phyloP scores from a whole-genome alignment of 2,329 filamentous ascomycete genomes.

The Monilinia polystroma region DNA sequence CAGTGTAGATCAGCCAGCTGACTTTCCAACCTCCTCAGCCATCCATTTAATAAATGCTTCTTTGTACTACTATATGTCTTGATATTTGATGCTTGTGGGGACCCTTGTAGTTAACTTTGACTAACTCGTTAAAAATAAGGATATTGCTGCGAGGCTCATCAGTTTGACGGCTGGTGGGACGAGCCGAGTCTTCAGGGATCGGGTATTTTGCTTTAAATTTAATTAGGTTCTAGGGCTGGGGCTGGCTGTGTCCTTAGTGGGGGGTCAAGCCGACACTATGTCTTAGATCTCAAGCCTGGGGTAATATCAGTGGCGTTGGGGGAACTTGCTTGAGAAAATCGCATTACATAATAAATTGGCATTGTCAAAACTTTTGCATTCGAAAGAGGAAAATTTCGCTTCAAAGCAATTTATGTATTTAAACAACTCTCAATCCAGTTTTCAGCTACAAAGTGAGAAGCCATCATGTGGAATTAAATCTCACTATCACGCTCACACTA shows the following conservation, averaged over 20 bases:
- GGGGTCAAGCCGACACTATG: background rate
- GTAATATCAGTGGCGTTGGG: background rate
- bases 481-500: background rate
- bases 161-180: background rate
- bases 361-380: too few relatives aligned
- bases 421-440: background rate
- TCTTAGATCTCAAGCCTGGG: background rate
- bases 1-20: background rate
- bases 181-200: background rate
- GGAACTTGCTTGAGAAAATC: background rate
- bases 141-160: background rate
- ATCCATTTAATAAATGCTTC: background rate
- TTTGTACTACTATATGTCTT: background rate
- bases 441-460: background rate
- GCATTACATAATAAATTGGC: background rate
- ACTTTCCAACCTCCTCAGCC: background rate
- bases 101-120: too few relatives aligned
- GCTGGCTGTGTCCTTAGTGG: background rate
- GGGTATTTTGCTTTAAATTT: background rate
- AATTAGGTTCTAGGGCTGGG: background rate
- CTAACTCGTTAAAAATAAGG: background rate
- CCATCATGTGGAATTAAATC: background rate
- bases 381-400: background rate
- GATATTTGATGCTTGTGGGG: background rate
- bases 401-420: background rate